Evolutionary conservation across 345 rosid genomes (phyloP), one percentile per base, ranked within the genome.

Genomic region (Angophora floribunda): DNA sequence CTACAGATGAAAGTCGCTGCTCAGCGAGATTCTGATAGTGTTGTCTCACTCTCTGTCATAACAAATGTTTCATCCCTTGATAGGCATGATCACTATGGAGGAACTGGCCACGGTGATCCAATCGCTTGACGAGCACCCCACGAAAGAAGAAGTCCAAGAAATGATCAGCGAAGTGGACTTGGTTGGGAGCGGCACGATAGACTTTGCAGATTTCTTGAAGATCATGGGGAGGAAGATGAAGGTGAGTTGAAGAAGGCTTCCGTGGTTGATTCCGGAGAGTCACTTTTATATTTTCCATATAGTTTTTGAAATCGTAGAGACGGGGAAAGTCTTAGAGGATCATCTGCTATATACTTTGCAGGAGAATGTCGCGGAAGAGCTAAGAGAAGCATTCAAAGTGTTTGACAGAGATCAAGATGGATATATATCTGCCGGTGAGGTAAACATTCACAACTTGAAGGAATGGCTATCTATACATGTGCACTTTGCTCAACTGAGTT

Each of bases 401-500:
- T 94, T 95, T 53, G 97, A 95, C 87, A 90, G 96, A 51, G 92
- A 95, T 89, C 95, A 93, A 44, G 96, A 95, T 57, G 96, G 96
- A 85, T 95, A 88, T 61, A 95, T 95, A 88, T 93, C 96, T 26
- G 92, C 93, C 59, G 87, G 7, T 49, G 96, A 95, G 95, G 97
- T 95, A 45, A 91, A 26, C 32, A 9, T 3, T 70, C 52, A 4
- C 80, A 44, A 22, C 65, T 24, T 13, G 70, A 41, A 32, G 82
- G 80, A 47, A 19, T 70, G 82, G 47, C 82, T 70, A 70, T 70
- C 79, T 32, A 55, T n/a, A 11, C 30, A 36, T 61, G 19, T 9
- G 50, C 36, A 52, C 7, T 19, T 86, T 86, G 44, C 44, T 86
- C 30, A 55, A 86, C 19, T 32, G 70, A 52, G 28, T 17, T 75